Percentiles rank a stretch among this genome's conserved stretches.
Conservation (phyloP, 2,329 filamentous ascomycete genomes). For the Penicillium sp. region DNA sequence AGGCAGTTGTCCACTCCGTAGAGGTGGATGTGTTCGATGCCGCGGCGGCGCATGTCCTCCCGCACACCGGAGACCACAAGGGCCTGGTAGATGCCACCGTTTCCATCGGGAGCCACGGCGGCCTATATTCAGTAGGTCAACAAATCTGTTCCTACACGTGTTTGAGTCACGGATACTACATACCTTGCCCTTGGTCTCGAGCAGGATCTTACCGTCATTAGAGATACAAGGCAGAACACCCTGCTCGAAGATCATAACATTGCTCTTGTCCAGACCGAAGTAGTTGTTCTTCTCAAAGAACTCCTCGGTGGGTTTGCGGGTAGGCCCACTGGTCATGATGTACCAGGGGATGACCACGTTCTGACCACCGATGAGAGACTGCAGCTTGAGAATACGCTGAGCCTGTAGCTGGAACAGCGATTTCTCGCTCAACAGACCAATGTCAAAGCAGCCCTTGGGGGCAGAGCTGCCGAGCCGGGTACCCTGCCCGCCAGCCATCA, state of each 20-base stretch:
- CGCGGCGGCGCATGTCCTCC: slow-evolving; percentile 77
- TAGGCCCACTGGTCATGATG: slow-evolving; percentile 97
- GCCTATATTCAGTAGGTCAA: slow-evolving; percentile 42
- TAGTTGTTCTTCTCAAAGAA: slow-evolving; percentile 86
- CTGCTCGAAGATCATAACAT: slow-evolving; percentile 91
- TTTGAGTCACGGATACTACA: slow-evolving; percentile 6
- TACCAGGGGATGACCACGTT: slow-evolving; percentile 82
- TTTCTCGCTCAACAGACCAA: slow-evolving; percentile 85
- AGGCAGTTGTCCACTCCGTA: slow-evolving; percentile 99
- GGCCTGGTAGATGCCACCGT: slow-evolving; percentile 92
- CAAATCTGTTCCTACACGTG: background rate
- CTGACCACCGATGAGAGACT: slow-evolving; percentile 62
- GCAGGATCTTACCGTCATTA: slow-evolving; percentile 91
- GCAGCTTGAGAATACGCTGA: slow-evolving; percentile 80
- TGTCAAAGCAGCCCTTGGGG: slow-evolving; percentile 96
- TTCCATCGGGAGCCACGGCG: slow-evolving; percentile 91
- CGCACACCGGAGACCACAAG: slow-evolving; percentile 71
- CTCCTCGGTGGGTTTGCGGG: slow-evolving; percentile 77
- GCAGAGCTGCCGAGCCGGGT: slow-evolving; percentile 88
- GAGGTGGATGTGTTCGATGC: slow-evolving; percentile 87
- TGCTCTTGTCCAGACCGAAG: slow-evolving; percentile 77
- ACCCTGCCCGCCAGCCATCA: slow-evolving; percentile 96
- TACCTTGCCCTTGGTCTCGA: slow-evolving; percentile 78
- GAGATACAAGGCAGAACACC: slow-evolving; percentile 93
- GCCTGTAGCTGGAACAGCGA: slow-evolving; percentile 96